These are phyloP conservation scores for Raphanus raphanistrum DNA, from an alignment of 345 rosid species.

Conservation along the genomic window DNA sequence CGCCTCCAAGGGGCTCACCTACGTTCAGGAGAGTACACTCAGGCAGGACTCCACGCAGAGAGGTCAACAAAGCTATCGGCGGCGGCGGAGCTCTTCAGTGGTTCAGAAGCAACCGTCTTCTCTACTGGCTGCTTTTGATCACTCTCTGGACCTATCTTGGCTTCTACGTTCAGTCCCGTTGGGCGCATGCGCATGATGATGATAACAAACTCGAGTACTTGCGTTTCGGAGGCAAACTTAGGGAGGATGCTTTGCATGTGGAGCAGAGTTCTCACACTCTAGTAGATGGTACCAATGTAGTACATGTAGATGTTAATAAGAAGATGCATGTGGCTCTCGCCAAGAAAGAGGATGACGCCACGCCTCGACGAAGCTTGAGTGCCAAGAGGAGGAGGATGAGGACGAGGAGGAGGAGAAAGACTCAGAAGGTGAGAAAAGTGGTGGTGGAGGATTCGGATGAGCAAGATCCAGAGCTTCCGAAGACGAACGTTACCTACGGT, in stretches of 20 bases:
- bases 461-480: conserved; percentile 64
- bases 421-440: conserved; percentile 40
- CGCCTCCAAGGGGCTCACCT: conserved; percentile 73
- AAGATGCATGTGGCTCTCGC: conserved; percentile 53
- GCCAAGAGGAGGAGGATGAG: conserved; percentile 54
- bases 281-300: conserved; percentile 46
- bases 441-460: conserved; percentile 47
- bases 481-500: conserved; percentile 64
- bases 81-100: conserved; percentile 61
- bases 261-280: conserved; percentile 41
- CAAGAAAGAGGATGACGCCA: conserved; percentile 44
- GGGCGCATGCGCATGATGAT: conserved; percentile 99
- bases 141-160: conserved; percentile 98
- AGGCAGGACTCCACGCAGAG: conserved; percentile 82
- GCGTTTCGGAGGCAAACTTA: conserved; percentile 60
- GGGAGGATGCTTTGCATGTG: conserved; percentile 38
- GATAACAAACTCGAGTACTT: conserved; percentile 62
- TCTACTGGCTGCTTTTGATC: conserved; percentile 92
- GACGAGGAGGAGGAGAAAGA: conserved; percentile 58
- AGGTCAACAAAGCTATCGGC: conserved; percentile 61
- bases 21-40: conserved; percentile 60
- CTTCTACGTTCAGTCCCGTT: conserved; percentile 87
- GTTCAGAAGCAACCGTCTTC: conserved; percentile 75
- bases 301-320: conserved; percentile 43
- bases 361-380: conserved; percentile 39